These are phyloP conservation scores for Citrus cavaleriei DNA, from an alignment of 345 rosid genomes.

Conservation along the genomic window DNA sequence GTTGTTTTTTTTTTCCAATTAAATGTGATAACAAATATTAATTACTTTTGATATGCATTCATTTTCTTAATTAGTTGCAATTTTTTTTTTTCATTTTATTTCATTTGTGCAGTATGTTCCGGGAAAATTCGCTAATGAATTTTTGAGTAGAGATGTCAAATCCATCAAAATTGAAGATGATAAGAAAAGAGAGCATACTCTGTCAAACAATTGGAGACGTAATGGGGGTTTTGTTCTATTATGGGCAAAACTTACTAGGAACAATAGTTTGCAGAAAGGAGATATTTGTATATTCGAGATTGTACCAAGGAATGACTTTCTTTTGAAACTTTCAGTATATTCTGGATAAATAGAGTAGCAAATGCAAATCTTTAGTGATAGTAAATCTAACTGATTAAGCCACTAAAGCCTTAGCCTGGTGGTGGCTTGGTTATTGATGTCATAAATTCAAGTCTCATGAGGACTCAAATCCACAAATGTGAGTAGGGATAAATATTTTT, in stretches of 20 bases:
- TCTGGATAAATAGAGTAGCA: no score
- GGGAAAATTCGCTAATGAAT: no score
- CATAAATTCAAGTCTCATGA: no score
- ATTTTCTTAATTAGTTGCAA: not conserved
- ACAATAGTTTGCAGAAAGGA: not conserved
- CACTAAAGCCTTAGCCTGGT: no score
- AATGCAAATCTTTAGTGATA: no score
- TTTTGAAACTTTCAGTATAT: not conserved
- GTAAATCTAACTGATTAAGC: no score
- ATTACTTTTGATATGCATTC: not conserved
- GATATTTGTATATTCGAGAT: not conserved
- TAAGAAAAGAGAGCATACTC: slow-evolving; percentile 8
- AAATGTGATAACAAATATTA: not conserved
- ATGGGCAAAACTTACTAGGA: slow-evolving; percentile 11
- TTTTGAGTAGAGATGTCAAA: not conserved
- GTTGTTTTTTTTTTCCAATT: not conserved
- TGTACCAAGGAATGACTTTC: not conserved
- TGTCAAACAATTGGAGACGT: not conserved
- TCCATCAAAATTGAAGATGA: slow-evolving; percentile 23
- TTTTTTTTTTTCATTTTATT: not conserved
- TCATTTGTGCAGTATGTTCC: slow-evolving; percentile 22
- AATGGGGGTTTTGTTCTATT: not conserved
- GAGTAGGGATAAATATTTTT: no score
- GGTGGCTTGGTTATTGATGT: no score
- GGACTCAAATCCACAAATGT: no score